These are phyloP conservation scores for Macrotyloma uniflorum DNA, from an alignment of 306 rosid species.

Conservation along the genomic window DNA sequence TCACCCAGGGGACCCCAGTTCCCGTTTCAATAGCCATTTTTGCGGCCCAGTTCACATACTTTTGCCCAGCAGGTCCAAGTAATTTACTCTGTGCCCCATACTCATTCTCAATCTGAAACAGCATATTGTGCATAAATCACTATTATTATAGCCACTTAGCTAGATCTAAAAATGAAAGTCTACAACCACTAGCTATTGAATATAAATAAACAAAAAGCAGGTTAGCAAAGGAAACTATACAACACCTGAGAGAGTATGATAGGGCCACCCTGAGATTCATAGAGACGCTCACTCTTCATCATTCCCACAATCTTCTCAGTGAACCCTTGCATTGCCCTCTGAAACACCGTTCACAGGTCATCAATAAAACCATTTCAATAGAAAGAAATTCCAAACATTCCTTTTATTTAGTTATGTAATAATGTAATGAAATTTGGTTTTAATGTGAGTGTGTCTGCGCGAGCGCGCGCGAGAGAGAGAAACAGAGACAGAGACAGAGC, in stretches of 20 bases:
- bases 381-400: constrained; percentile 8
- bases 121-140: constrained; percentile 11
- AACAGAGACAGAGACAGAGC: too few species aligned
- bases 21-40: constrained; percentile 90
- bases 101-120: constrained; percentile 91
- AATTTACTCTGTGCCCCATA: constrained; percentile 88
- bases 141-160: constrained; percentile 24
- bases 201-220: constrained; percentile 15
- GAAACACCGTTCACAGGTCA: constrained; percentile 43
- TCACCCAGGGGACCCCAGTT: constrained; percentile 98
- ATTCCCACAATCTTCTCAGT: constrained; percentile 93
- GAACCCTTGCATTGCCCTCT: constrained; percentile 97
- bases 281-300: constrained; percentile 90
- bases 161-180: constrained; percentile 30
- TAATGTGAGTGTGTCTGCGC: too few species aligned
- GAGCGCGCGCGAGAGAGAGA: too few species aligned
- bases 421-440: not conserved
- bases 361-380: constrained; percentile 26
- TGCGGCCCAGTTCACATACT: constrained; percentile 94
- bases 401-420: not conserved
- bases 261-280: constrained; percentile 98
- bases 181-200: constrained; percentile 21
- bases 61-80: constrained; percentile 79
- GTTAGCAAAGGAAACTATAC: constrained; percentile 4
- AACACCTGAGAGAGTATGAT: constrained; percentile 96